Evolutionary conservation across 768 basidiomycete species (phyloP), one percentile per base, ranked within the genome.

Genomic region (Lactarius indigo): DNA sequence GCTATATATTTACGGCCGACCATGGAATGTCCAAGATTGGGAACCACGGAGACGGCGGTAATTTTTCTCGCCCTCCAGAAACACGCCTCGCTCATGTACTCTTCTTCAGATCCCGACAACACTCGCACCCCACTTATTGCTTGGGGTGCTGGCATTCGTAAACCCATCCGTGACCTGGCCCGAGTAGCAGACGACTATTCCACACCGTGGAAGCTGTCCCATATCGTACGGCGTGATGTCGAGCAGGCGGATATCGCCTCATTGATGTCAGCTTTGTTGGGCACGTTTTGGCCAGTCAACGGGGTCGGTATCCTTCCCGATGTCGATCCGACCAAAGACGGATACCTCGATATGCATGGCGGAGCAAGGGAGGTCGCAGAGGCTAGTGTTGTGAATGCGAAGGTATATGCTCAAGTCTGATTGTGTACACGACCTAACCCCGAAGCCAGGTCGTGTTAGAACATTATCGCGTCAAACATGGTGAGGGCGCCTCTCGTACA

Each of bases 11-110:
- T 74, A 94, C 90, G 2, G 91, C 93, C 0, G 93, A 95, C 74
- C 93, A 95, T 73, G 93, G 93, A 10, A 95, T 95, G 93, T 91
- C 90, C 5, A 84, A 81, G 37, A 89, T 92, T 62, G 93, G 93
- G 15, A 94, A 94, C 72, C 93, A 95, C 65, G 93, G 93, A 5
- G 93, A 95, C 68, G 93, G 93, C 42, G 87, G 91, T 90, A 72
- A 73, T 79, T 74, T 61, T 71, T 70, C 65, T 54, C 57, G 9
- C 58, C 59, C 52, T n/a, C 23, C 33, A 57, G 42, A 54, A 42
- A 10, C 33, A 61, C 59, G 57, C 54, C 20, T 47, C 58, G 26
- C 54, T 30, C 56, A 62, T 65, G 41, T 57, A 28, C n/a, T 31
- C 35, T 52, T 50, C 33, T 57, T 15, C 65, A 92, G 91, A 94